Base-by-base conservation (phyloP, 345 rosid genomes). In the Brassica rapa region DNA sequence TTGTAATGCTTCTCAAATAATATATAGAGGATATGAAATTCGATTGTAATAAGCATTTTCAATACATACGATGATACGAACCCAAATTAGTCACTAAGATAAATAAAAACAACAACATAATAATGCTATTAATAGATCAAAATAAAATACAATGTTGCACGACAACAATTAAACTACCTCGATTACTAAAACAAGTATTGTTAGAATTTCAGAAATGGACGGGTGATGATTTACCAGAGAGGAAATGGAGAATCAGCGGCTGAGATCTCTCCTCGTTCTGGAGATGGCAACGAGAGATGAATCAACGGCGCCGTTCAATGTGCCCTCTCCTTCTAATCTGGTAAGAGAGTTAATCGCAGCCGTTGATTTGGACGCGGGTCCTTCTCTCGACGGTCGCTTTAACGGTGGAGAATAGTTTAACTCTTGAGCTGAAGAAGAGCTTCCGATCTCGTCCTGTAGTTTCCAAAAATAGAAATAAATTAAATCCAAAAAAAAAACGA, bases 391-490 rank as follows among this genome's bases (percentile, higher is more conserved):
- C 16, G 51, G 16, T 24, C 32, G 77, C 66, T 81, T 86, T 30
- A 39, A 53, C 23, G 82, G 79, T 51, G 71, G 75, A 15, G 71
- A 68, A 73, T 49, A 49, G 71, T 73, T 68, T 27, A 68, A 59
- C 68, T 76, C 89, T 56, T 77, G 85, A 61, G 75, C 83, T n/a
- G 88, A 87, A 23, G 88, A 88, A 23, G 84, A 84, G 64, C 83
- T 78, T 56, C 84, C 90, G 39, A 83, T 82, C 56, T 87, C 90
- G 59, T 86, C 89, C 93, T 89, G 86, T 84, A 80, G 19, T 41
- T 11, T 6, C 3, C 1, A 57, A 35, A 32, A 64, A 24, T 30
- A 16, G 6, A 59, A 59, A 59, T 4, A 11, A 11, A 51, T 61
- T 43, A 43, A 46, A 4, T n/a, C 21, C 21, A 51, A n/a, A 51